Conservation (phyloP, 371 early-diverging fungal genomes). For the Apophysomyces elegans region DNA sequence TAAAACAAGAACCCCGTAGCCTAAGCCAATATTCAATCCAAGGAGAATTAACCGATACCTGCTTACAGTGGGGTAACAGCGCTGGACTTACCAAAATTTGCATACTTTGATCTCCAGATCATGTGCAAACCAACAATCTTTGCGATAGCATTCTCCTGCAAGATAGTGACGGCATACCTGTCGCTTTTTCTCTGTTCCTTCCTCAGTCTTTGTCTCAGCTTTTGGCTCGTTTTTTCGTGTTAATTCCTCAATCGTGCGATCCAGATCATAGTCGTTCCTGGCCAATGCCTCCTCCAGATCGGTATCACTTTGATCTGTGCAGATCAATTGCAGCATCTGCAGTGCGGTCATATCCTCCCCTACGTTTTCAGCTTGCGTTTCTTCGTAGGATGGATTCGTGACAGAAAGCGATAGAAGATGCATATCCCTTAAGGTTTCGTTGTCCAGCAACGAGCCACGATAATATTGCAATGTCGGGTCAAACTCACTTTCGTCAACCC, state of each 20-base stretch:
- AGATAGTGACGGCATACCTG: conserved; percentile 79
- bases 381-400: conserved; percentile 40
- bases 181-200: conserved; percentile 32
- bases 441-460: conserved; percentile 43
- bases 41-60: background rate
- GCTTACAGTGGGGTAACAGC: no score
- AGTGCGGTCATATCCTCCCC: conserved; percentile 60
- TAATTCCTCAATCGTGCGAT: conserved; percentile 43
- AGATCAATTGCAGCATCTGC: conserved; percentile 60
- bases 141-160: conserved; percentile 74
- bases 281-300: conserved; percentile 50
- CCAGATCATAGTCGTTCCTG: conserved; percentile 55
- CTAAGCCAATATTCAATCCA: conserved; percentile 22
- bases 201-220: background rate
- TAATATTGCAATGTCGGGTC: conserved; percentile 53
- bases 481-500: conserved; percentile 44
- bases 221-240: conserved; percentile 17
- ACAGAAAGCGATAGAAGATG: conserved; percentile 32
- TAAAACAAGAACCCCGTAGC: conserved; percentile 70
- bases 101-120: conserved; percentile 73
- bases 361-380: conserved; percentile 39
- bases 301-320: conserved; percentile 50
- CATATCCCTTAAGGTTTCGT: conserved; percentile 43
- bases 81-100: conserved; percentile 67
- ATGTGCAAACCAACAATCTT: conserved; percentile 85